Conservation (phyloP, 108 stramenopile genomes). For the Mediolabrus comicus region DNA sequence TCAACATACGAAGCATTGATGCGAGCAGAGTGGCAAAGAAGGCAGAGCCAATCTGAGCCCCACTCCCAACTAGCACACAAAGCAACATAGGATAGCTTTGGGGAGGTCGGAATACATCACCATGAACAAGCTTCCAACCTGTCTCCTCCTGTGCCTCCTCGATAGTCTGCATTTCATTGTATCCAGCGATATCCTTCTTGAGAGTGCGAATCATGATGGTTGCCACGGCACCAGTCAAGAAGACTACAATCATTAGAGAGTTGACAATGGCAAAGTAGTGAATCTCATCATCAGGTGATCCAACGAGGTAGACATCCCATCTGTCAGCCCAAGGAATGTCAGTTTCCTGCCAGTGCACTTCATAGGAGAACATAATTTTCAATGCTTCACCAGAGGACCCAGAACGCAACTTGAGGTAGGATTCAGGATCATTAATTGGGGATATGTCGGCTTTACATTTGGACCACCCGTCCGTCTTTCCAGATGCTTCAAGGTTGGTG, state of each 20-base stretch:
- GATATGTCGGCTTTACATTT: constrained; percentile 28
- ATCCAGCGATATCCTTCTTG: constrained; percentile 93
- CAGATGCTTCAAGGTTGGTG: background rate
- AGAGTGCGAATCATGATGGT: constrained; percentile 96
- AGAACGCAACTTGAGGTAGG: constrained; percentile 46
- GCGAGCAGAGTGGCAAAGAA: constrained; percentile 76
- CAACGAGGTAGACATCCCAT: constrained; percentile 98
- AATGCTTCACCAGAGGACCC: constrained; percentile 50
- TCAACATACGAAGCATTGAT: constrained; percentile 86
- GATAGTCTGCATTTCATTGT: constrained; percentile 90
- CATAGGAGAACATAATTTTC: constrained; percentile 86
- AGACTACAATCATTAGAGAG: constrained; percentile 97
- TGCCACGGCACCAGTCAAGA: constrained; percentile 96
- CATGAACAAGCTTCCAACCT: constrained; percentile 98
- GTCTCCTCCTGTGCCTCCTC: constrained; percentile 95
- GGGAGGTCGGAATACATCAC: constrained; percentile 97
- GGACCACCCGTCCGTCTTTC: constrained; percentile 29
- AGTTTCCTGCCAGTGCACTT: constrained; percentile 89
- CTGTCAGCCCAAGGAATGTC: constrained; percentile 94
- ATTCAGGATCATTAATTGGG: constrained; percentile 46
- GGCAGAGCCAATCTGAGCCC: constrained; percentile 89
- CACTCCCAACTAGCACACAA: constrained; percentile 91
- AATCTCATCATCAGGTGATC: constrained; percentile 92
- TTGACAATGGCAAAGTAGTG: constrained; percentile 99
- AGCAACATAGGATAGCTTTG: constrained; percentile 79